phyloP scores from a whole-genome alignment of 371 early-diverging fungal species.

The Entomophthora muscae region DNA sequence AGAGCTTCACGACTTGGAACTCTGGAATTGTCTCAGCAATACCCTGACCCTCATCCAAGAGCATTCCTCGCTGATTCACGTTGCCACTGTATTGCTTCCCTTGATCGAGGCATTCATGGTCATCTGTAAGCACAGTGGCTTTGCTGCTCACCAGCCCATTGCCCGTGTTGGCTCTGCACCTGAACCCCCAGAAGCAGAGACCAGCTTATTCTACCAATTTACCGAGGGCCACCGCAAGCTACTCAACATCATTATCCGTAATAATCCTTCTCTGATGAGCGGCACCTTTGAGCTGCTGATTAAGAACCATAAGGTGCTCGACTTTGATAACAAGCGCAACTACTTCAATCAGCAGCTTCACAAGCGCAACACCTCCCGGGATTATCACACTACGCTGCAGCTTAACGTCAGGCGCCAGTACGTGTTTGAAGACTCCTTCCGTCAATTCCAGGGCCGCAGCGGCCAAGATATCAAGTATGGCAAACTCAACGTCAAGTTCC shows the following conservation, averaged over 20 bases:
- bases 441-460: constrained; percentile 72
- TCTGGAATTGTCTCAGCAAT: constrained; percentile 69
- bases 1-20: constrained; percentile 37
- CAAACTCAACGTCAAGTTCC: constrained; percentile 86
- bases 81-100: constrained; percentile 85
- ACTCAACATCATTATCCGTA: constrained; percentile 90
- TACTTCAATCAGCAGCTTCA: constrained; percentile 91
- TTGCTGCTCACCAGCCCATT: constrained; percentile 12
- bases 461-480: constrained; percentile 89
- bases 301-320: constrained; percentile 89
- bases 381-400: constrained; percentile 50
- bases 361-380: constrained; percentile 45
- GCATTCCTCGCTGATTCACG: constrained; percentile 61
- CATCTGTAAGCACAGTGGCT: constrained; percentile 54
- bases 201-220: constrained; percentile 46
- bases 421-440: constrained; percentile 94
- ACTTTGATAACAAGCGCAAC: constrained; percentile 97
- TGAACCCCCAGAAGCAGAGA: constrained; percentile 2
- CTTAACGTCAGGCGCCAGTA: constrained; percentile 83
- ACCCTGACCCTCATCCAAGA: constrained; percentile 54
- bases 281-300: constrained; percentile 94
- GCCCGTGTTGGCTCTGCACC: constrained; percentile 9
- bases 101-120: constrained; percentile 95
- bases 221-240: constrained; percentile 92
- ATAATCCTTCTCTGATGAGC: constrained; percentile 86